Percentiles rank a stretch among this genome's conserved stretches.
These are phyloP conservation scores for Xylariaceae sp. DNA, from an alignment of 2,329 filamentous ascomycete genomes.

Conservation along the genomic window DNA sequence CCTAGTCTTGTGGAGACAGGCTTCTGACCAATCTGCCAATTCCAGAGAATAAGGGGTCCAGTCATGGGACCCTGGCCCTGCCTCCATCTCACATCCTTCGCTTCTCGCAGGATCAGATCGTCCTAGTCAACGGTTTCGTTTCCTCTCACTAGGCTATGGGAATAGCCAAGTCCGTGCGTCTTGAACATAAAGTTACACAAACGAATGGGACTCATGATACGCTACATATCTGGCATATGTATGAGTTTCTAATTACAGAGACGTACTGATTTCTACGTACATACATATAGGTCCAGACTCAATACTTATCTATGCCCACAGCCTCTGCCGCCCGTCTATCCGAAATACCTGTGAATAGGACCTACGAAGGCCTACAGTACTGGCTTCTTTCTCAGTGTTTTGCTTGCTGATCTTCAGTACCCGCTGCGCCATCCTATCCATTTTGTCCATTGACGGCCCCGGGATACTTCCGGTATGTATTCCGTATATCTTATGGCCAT, in stretches of 20 bases:
- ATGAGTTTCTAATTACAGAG: too few relatives aligned
- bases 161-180: background rate
- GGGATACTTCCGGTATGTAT: background rate
- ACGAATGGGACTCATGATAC: background rate
- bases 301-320: too few relatives aligned
- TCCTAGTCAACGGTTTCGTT: conserved; percentile 20
- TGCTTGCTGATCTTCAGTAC: conserved; percentile 13
- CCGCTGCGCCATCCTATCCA: conserved; percentile 16
- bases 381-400: conserved; percentile 6
- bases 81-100: conserved; percentile 27
- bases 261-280: too few relatives aligned
- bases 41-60: conserved; percentile 24
- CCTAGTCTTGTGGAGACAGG: background rate
- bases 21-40: background rate
- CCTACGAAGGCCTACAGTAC: background rate
- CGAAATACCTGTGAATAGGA: too few relatives aligned
- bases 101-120: conserved; percentile 21
- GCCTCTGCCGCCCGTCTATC: too few relatives aligned
- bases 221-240: background rate
- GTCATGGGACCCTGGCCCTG: conserved; percentile 25
- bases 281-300: too few relatives aligned
- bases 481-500: background rate
- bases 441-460: background rate
- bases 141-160: conserved; percentile 17
- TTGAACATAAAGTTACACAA: background rate